phyloP scores from a whole-genome alignment of 768 basidiomycete genomes.

The Suillus subalutaceus region DNA sequence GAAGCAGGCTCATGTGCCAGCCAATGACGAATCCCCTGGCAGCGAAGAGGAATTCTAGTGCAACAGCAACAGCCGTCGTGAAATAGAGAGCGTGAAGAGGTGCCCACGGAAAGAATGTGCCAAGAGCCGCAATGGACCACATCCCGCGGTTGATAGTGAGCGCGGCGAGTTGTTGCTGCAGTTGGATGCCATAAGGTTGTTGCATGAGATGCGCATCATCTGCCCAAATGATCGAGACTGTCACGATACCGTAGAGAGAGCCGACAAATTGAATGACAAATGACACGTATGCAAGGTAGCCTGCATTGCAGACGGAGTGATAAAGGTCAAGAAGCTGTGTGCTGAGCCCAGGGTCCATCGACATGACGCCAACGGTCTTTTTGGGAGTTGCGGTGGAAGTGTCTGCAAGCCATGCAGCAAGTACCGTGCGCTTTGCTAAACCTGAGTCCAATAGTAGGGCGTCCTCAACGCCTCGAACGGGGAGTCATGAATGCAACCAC shows the following conservation, averaged over 20 bases:
- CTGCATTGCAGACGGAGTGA: constrained; percentile 2
- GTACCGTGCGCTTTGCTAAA: constrained; percentile 2
- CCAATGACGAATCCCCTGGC: constrained; percentile 4
- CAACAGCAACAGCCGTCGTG: constrained; percentile 2
- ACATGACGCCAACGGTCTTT: constrained; percentile 3
- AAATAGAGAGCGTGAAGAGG: constrained; percentile 8
- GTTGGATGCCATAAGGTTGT: constrained; percentile 4
- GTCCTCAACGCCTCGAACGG: not conserved
- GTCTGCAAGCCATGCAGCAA: constrained; percentile 9
- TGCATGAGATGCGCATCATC: constrained; percentile 1
- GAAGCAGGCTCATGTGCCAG: constrained; percentile 4
- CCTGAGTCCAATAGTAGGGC: not conserved
- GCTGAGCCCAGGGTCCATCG: constrained; percentile 10
- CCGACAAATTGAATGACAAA: not conserved
- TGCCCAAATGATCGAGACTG: constrained; percentile 8
- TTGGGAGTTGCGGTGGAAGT: not conserved
- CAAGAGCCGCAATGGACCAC: constrained; percentile 9
- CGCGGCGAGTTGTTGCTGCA: constrained; percentile 6
- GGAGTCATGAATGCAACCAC: not conserved
- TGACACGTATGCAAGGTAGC: not conserved
- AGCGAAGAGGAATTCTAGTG: constrained; percentile 6
- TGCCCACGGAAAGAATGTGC: not conserved
- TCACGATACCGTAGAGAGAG: constrained; percentile 8
- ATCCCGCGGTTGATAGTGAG: constrained; percentile 9
- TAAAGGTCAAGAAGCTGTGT: constrained; percentile 7